These are phyloP conservation scores for Podaxis sp. DNA, from an alignment of 768 basidiomycete genomes.

Conservation along the genomic window DNA sequence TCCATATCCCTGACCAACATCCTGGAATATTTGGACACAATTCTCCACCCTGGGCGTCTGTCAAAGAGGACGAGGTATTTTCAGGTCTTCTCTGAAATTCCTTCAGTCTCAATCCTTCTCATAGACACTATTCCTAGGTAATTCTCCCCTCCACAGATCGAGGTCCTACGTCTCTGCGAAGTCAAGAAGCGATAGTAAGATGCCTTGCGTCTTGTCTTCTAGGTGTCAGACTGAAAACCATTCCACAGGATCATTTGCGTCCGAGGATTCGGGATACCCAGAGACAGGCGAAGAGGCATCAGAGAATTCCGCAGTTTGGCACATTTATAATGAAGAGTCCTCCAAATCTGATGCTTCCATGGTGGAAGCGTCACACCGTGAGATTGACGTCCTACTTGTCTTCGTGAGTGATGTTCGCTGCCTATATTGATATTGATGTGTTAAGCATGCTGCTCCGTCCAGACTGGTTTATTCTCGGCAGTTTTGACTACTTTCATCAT, in stretches of 20 bases:
- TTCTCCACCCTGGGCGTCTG: background rate
- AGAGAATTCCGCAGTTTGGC: conserved; percentile 34
- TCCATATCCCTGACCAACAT: background rate
- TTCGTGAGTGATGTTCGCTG: conserved; percentile 30
- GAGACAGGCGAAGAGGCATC: conserved; percentile 30
- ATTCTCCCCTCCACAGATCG: background rate
- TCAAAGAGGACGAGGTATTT: background rate
- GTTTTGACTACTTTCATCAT: conserved; percentile 41
- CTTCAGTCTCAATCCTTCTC: background rate
- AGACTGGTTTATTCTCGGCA: conserved; percentile 41
- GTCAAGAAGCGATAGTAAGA: background rate
- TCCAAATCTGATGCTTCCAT: conserved; percentile 28
- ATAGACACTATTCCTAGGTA: background rate
- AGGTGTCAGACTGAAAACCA: background rate
- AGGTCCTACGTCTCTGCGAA: background rate
- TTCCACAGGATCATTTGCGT: background rate
- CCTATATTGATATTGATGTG: background rate
- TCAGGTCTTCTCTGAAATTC: background rate
- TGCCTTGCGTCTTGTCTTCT: background rate
- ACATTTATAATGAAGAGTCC: conserved; percentile 38
- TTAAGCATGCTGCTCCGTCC: background rate
- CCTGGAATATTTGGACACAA: background rate
- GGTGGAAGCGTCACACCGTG: conserved; percentile 35
- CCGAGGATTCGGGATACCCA: background rate
- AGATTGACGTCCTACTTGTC: conserved; percentile 39